Evolutionary conservation across 2,329 filamentous ascomycete genomes (phyloP), one percentile per base, ranked within the genome.

Genomic region (Penicillium sp.): DNA sequence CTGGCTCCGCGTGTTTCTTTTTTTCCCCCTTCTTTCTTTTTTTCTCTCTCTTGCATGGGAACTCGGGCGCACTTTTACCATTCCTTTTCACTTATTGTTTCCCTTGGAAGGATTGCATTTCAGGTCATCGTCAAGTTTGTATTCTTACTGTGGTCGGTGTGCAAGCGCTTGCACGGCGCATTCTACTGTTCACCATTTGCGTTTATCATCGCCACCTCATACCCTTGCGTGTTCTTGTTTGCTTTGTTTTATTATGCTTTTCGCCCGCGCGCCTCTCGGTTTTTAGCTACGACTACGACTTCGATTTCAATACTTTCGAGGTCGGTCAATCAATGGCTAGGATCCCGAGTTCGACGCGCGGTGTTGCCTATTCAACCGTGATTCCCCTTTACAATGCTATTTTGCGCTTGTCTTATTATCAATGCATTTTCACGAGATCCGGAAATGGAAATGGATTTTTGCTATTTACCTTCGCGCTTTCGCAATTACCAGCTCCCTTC

Each of bases 31-130:
- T 40, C 10, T 26, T 40, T 8, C 7, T 26, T 29, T 29, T 18
- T 9, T 42, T 6, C 20, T 20, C 3, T 20, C 9, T 27, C 3
- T 42, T 42, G 39, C 39, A 42, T 42, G 39, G 23, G 39, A 24
- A 42, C 26, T 42, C 39, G 24, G 39, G 39, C 39, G 39, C 39
- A 42, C 39, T 42, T 42, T 21, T 42, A 27, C 39, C 61, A 60
- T 64, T 61, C 56, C 56, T 58, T 60, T 59, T 20, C 36, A 17
- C 21, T 24, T 40, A 40, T 55, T 60, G 51, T 58, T 62, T 50
- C 52, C 60, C 64, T 64, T 60, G 65, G 66, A 57, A 60, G 55
- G 61, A 60, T 66, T 68, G 65, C 65, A 68, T 69, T 64, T 54
- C 55, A 62, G 58, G 58, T 61, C 54, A 62, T 66, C 62, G 57